Conservation (phyloP, 305 asterid genomes). For the Fraxinus angustifolia region DNA sequence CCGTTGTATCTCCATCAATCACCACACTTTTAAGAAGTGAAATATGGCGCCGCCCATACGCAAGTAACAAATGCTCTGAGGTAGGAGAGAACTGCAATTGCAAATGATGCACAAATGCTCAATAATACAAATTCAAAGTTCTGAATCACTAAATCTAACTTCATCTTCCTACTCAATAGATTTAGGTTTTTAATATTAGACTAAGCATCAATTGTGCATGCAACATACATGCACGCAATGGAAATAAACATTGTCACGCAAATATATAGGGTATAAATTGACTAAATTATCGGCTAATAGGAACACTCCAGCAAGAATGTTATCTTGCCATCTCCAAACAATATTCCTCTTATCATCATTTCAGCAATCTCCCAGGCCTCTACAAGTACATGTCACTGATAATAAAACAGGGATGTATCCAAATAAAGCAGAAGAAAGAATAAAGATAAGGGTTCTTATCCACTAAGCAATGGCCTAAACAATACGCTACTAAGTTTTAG, state of each 20-base stretch:
- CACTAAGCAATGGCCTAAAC: not conserved
- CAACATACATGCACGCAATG: not conserved
- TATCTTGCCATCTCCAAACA: conserved; percentile 1
- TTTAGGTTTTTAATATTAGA: not conserved
- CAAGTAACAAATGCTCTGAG: conserved; percentile 90
- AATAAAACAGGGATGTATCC: not conserved
- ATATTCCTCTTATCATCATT: not conserved
- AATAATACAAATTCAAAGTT: not conserved
- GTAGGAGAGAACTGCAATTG: conserved; percentile 90
- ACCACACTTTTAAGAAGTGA: conserved; percentile 93
- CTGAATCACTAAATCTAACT: not conserved
- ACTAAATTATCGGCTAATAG: not conserved
- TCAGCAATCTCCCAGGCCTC: not conserved
- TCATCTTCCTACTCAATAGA: not conserved
- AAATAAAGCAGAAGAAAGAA: not conserved
- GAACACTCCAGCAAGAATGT: not conserved
- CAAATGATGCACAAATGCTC: conserved; percentile 10
- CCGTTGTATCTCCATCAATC: conserved; percentile 78
- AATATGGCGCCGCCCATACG: conserved; percentile 92
- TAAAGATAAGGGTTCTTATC: not conserved
- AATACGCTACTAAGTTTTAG: not conserved
- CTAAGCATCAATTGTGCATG: not conserved
- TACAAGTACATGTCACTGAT: not conserved
- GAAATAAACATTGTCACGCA: not conserved
- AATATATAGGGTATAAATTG: not conserved